A percentile compares a stretch with the other conserved stretches of the same genome.
These are phyloP conservation scores for Clarkia xantiana DNA, from an alignment of 345 rosid species.

Conservation along the genomic window DNA sequence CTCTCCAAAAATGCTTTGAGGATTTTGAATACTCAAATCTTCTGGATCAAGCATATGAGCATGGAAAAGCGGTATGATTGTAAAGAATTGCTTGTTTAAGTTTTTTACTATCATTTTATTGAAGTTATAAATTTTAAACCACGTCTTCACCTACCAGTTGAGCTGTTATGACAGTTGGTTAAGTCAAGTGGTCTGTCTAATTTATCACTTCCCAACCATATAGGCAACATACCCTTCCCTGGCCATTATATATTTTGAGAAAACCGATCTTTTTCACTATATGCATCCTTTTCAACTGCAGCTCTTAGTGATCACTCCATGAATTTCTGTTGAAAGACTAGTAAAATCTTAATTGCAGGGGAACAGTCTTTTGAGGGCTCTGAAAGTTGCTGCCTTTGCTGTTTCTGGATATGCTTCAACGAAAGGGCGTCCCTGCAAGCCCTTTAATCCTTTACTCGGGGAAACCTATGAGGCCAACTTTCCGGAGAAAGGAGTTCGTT, in stretches of 20 bases:
- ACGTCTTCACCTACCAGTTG: neutral
- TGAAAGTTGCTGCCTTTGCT: constrained; percentile 92
- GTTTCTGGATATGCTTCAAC: constrained; percentile 95
- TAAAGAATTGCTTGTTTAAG: neutral
- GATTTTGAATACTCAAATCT: constrained; percentile 92
- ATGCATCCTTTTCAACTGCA: no score
- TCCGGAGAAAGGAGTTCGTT: constrained; percentile 79
- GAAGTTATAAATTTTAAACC: neutral
- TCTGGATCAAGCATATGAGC: constrained; percentile 67
- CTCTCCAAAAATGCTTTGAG: constrained; percentile 95
- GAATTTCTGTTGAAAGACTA: neutral
- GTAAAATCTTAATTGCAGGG: constrained; percentile 35
- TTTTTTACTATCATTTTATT: neutral
- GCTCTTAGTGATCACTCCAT: no score
- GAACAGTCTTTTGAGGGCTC: constrained; percentile 53
- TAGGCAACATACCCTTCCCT: no score
- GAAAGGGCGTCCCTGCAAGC: constrained; percentile 91
- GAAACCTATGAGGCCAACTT: constrained; percentile 96
- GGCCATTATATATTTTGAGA: no score
- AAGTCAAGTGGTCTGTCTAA: no score
- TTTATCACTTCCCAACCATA: no score
- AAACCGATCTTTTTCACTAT: no score
- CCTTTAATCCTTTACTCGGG: constrained; percentile 90
- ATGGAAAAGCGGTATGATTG: constrained; percentile 68
- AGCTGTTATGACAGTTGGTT: no score